Evolutionary conservation across 345 rosid species (phyloP), one percentile per base, ranked within the genome.

Genomic region (Angophora floribunda): DNA sequence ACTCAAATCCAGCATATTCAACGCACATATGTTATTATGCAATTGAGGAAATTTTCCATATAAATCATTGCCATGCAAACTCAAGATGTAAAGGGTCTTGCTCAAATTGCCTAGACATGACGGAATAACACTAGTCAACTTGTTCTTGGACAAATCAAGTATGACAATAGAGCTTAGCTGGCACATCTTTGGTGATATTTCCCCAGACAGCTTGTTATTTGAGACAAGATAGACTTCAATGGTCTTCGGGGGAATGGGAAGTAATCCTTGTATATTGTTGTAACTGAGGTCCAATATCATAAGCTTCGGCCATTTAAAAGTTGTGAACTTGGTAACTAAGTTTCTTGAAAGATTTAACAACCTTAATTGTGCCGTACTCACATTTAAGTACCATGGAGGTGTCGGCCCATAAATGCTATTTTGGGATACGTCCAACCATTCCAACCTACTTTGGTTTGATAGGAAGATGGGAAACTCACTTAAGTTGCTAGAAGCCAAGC

Each of bases 401-500:
- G 87, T 85, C 12, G 13, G 52, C 22, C 89, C 92, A 8, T 78
- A 88, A 28, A 92, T 86, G 52, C 78, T 85, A 87, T 90, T 89
- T 17, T 21, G 41, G 30, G 85, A 45, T 11, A 92, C 84, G 44
- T 90, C 88, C 44, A 92, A 47, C 45, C 44, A 17, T 13, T 6
- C 28, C 88, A 87, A 59, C 12, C 51, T 51, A 50, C 51, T 50
- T 90, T 88, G 90, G 52, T 51, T 1, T 12, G 51, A 86, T 16
- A 92, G 57, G 87, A 90, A 92, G 65, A 61, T 12, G 32, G 93
- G 90, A 53, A 92, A 84, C 85, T 87, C 70, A 8, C 57, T 36
- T 17, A 92, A 63, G 70, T 90, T 92, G 89, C 91, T 89, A 3
- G 89, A 88, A 85, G 52, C 57, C 87, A 89, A 59, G 28, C 65